phyloP scores from a whole-genome alignment of 108 stramenopile genomes.

The Nannochloropsis salina region DNA sequence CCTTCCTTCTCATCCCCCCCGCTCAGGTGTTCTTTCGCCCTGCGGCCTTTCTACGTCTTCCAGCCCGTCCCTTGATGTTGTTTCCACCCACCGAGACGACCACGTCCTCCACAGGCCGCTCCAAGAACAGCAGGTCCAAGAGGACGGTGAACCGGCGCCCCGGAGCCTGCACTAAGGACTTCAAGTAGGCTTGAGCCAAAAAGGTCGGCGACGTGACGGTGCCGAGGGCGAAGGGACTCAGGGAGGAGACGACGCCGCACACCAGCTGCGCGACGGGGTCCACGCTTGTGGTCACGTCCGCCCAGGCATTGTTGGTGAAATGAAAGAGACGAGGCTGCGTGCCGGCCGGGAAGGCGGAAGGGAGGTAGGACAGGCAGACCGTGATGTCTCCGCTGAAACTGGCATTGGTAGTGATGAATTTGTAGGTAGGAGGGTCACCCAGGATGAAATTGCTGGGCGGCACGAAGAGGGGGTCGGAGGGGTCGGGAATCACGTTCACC shows the following conservation, averaged over 20 bases:
- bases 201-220: neutral
- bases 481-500: neutral
- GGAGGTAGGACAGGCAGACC: neutral
- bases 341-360: neutral
- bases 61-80: too few relatives aligned
- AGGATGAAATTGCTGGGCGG: neutral
- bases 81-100: too few relatives aligned
- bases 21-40: too few relatives aligned
- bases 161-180: too few relatives aligned
- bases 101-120: too few relatives aligned
- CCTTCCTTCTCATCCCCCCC: too few relatives aligned
- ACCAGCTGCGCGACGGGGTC: neutral
- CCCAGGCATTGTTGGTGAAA: neutral
- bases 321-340: neutral
- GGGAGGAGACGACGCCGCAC: neutral
- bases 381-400: neutral
- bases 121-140: too few relatives aligned
- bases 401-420: neutral
- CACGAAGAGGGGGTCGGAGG: neutral
- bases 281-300: neutral
- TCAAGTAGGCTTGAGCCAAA: too few relatives aligned
- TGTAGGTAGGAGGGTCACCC: neutral
- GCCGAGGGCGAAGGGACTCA: neutral
- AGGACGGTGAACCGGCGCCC: too few relatives aligned
- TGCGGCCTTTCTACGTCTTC: too few relatives aligned